Base-by-base conservation (phyloP, 257 asterid genomes). In the Capsicum rhomboideum region DNA sequence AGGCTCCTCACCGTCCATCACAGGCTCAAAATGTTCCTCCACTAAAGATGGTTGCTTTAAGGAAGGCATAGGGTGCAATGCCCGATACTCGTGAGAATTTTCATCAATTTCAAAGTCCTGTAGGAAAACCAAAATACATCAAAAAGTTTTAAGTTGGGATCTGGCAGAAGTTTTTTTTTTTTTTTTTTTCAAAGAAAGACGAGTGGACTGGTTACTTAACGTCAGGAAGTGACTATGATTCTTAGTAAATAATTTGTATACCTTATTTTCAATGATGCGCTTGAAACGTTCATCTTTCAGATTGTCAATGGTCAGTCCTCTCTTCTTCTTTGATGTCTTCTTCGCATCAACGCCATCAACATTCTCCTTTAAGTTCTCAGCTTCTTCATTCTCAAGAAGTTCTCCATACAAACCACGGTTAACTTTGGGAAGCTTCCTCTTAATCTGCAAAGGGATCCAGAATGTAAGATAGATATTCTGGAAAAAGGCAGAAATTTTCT, bases 71-170 rank as follows among this genome's bases (percentile, higher is more conserved):
- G 99, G 99, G 85, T 96, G 98, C 88, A 92, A 87, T 50, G 94
- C 95, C 84, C 75, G 75, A 86, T 93, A 96, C 83, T 94, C 98
- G 63, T 83, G 82, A 58, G 99, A 92, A 61, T 17, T 61, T 85
- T 91, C 96, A 87, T 96, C 98, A 87, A 96, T 89, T 88, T 96
- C 97, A 69, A 85, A 96, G 89, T 93, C 98, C 99, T 96, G 91
- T 78, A 85, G 78, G 79, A 86, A 63, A 90, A 52, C 8, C 59
- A 21, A 28, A 50, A 55, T 31, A 68, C 37, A 71, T 63, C 26
- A 84, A 52, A 67, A 83, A 13, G 72, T 20, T 23, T n/a, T 6
- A 86, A 72, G 34, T 44, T 26, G 17, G 81, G 17, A 66, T 82
- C 78, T 10, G 63, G 83, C 67, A 58, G 75, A 80, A 34, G n/a